Conservation (phyloP, 148 eudicot species). For the Vaccinium macrocarpon region DNA sequence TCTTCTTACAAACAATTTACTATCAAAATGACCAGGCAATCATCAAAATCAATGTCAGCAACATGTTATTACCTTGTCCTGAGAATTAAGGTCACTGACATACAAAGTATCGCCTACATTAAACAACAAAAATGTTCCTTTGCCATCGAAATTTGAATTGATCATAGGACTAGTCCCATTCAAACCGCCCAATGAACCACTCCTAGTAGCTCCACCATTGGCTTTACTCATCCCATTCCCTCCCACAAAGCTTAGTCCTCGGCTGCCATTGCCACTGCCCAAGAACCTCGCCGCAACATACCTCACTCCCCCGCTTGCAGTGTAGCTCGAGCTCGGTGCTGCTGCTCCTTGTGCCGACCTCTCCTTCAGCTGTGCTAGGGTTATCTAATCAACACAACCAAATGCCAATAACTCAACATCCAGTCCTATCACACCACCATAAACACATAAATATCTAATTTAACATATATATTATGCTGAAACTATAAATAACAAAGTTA, state of each 20-base stretch:
- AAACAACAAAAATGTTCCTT: constrained; percentile 40
- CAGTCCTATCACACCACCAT: not conserved
- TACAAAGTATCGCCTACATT: constrained; percentile 38
- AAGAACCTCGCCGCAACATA: constrained; percentile 33
- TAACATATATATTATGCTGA: not conserved
- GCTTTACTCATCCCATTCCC: constrained; percentile 32
- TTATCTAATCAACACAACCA: constrained; percentile 23
- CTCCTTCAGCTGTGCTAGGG: constrained; percentile 39
- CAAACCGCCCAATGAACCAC: constrained; percentile 23
- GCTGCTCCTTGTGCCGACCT: constrained; percentile 23
- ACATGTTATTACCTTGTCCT: constrained; percentile 34
- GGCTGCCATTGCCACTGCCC: constrained; percentile 31
- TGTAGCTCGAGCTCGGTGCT: constrained; percentile 25
- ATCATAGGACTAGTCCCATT: constrained; percentile 16
- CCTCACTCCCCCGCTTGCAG: constrained; percentile 37
- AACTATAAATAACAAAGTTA: not conserved
- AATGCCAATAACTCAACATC: constrained; percentile 14
- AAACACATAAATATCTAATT: not conserved
- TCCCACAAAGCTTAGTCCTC: constrained; percentile 35
- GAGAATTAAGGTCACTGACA: constrained; percentile 37
- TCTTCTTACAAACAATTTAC: constrained; percentile 9
- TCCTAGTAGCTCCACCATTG: constrained; percentile 26
- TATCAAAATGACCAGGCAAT: not conserved
- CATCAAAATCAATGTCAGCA: not conserved
- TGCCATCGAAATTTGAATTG: constrained; percentile 35